Evolutionary conservation across 768 basidiomycete species (phyloP), one percentile per base, ranked within the genome.

Genomic region (Tylopilus cervinicoccineus): DNA sequence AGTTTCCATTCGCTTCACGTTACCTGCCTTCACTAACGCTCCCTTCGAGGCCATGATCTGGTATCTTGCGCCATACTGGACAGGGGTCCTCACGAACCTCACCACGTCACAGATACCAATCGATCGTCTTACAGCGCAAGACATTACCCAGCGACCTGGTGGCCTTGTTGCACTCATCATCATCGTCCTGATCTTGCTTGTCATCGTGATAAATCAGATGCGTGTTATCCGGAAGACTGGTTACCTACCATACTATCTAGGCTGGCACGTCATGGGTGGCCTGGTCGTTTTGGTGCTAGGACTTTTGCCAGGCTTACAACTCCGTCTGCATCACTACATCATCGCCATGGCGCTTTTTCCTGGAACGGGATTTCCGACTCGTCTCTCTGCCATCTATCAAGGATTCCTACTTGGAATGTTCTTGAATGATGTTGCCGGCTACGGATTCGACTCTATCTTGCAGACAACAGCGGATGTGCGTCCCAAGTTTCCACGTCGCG

Each of bases 201-300:
- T 79, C 22, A 62, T 87, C 39, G 79, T 77, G 28, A 58, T 84
- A 29, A 92, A 92, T 61, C 92, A 94, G 69, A 60, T 85, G 4
- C 76, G 87, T n/a, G 80, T 91, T 45, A 84, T 92, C 48, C 79
- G 90, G 43, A 86, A 87, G 66, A 91, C 88, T 0, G 90, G 91
- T 1, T 90, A 86, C 83, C 68, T 93, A 12, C 81, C 83, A 5
- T 77, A 80, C 60, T 93, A 93, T 62, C 61, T 84, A 27, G 75
- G 74, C 6, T 91, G 90, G 86, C 88, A 87, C 60, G 67, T 79
- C 31, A 60, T 74, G 26, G 87, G 86, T 13, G 88, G 81, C 1
- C 64, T 88, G 14, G 73, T 84, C n/a, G 60, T 76, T 20, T 60
- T 89, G 12, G 79, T 91, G 5, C 63, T 93, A 38, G 77, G 83